Conservation (phyloP, 2,329 filamentous ascomycete species). For the Beauveria medogensis region DNA sequence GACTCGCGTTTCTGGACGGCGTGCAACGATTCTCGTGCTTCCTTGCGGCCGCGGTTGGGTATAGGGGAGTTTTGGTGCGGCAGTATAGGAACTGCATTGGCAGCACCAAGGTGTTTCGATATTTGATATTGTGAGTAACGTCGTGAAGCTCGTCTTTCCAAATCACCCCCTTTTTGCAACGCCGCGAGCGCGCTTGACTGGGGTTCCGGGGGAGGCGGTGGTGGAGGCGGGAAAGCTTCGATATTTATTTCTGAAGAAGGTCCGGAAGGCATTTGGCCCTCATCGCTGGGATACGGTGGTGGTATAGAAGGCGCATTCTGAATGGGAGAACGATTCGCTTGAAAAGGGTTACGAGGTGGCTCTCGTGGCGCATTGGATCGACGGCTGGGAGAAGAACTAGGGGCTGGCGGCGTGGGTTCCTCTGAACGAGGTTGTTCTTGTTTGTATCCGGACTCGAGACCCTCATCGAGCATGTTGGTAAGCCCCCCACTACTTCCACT, state of each 20-base stretch:
- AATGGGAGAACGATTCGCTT: slow-evolving; percentile 56
- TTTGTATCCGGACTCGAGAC: slow-evolving; percentile 45
- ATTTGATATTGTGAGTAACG: slow-evolving; percentile 97
- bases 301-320: slow-evolving; percentile 64
- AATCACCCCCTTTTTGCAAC: slow-evolving; percentile 81
- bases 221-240: slow-evolving; percentile 63
- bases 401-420: slow-evolving; percentile 17
- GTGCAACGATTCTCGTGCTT: slow-evolving; percentile 77
- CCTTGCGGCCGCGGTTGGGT: slow-evolving; percentile 72
- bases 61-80: slow-evolving; percentile 75
- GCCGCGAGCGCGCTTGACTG: slow-evolving; percentile 86
- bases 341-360: slow-evolving; percentile 40
- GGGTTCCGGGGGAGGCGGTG: slow-evolving; percentile 58
- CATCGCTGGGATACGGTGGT: slow-evolving; percentile 60
- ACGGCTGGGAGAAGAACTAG: slow-evolving; percentile 38
- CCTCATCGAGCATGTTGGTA: slow-evolving; percentile 52
- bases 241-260: slow-evolving; percentile 42
- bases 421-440: slow-evolving; percentile 28
- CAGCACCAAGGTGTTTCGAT: slow-evolving; percentile 79
- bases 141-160: slow-evolving; percentile 86
- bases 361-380: slow-evolving; percentile 42
- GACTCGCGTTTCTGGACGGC: slow-evolving; percentile 50
- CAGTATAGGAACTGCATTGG: slow-evolving; percentile 78
- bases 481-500: slow-evolving; percentile 49
- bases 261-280: slow-evolving; percentile 39